Percentiles rank a stretch among this genome's conserved stretches.
These are phyloP conservation scores for Flaveria bidentis DNA, from an alignment of 129 eudicot genomes.

Conservation along the genomic window DNA sequence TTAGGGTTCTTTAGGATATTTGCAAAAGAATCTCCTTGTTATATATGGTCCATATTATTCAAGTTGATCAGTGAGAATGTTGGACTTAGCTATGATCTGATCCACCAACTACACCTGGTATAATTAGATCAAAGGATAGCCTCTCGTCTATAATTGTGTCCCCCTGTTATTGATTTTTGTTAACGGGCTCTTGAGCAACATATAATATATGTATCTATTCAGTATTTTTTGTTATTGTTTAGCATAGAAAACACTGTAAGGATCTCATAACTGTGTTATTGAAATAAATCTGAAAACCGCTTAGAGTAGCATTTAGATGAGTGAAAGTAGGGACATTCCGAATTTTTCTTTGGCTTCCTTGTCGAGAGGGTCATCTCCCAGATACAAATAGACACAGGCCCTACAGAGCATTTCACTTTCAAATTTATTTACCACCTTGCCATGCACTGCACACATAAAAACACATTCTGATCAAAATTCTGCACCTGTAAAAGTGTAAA, in stretches of 20 bases:
- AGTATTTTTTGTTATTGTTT: constrained; percentile 20
- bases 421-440: constrained; percentile 53
- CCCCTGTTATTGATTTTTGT: constrained; percentile 19
- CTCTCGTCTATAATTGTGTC: constrained; percentile 22
- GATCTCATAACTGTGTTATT: constrained; percentile 24
- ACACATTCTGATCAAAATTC: not conserved
- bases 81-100: constrained; percentile 37
- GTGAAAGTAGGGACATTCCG: constrained; percentile 54
- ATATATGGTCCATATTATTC: constrained; percentile 31
- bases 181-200: constrained; percentile 26
- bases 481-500: not conserved
- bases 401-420: constrained; percentile 64
- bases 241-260: constrained; percentile 7
- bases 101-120: constrained; percentile 32
- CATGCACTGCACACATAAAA: constrained; percentile 52
- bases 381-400: constrained; percentile 55
- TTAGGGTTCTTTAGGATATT: constrained; percentile 33
- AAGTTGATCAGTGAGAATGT: constrained; percentile 39
- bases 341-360: constrained; percentile 65
- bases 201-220: constrained; percentile 22
- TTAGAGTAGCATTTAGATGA: constrained; percentile 28
- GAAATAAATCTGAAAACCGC: constrained; percentile 12
- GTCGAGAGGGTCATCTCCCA: constrained; percentile 75
- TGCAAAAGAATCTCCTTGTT: constrained; percentile 25
- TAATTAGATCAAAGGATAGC: constrained; percentile 24